These are phyloP conservation scores for Phytophthora lateralis DNA, from an alignment of 352 stramenopile species.

Conservation along the genomic window DNA sequence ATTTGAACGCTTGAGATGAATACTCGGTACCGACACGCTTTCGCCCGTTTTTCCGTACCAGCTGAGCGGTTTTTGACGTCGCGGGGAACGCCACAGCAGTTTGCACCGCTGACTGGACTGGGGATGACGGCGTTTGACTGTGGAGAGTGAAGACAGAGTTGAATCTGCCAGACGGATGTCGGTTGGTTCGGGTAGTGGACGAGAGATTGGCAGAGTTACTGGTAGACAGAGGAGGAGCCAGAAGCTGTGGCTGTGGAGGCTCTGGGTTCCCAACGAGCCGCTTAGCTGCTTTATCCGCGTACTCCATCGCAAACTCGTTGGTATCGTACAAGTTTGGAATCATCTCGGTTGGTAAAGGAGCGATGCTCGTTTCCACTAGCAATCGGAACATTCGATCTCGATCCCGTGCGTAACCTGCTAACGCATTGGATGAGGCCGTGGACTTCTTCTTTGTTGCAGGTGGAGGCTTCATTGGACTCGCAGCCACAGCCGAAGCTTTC, in stretches of 20 bases:
- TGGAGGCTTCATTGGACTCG: slow-evolving; percentile 4
- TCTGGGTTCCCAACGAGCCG: slow-evolving; percentile 15
- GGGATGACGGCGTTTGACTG: slow-evolving; percentile 3
- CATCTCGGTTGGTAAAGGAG: slow-evolving; percentile 7
- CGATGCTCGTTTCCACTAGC: slow-evolving; percentile 48
- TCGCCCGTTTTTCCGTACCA: slow-evolving; percentile 49
- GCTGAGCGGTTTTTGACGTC: slow-evolving; percentile 22
- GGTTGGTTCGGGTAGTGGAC: slow-evolving; percentile 1
- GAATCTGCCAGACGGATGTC: slow-evolving; percentile 9
- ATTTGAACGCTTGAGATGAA: slow-evolving; percentile 53
- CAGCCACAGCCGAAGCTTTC: neutral
- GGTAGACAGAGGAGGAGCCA: neutral
- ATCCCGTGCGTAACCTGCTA: slow-evolving; percentile 10
- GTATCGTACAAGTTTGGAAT: slow-evolving; percentile 28
- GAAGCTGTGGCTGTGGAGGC: slow-evolving; percentile 8
- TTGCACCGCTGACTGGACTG: slow-evolving; percentile 4
- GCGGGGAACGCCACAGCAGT: slow-evolving; percentile 7
- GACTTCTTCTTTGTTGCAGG: slow-evolving; percentile 20
- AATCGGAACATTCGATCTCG: slow-evolving; percentile 33
- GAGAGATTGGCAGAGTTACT: slow-evolving; percentile 1
- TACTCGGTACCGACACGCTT: slow-evolving; percentile 43
- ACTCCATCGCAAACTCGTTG: slow-evolving; percentile 76
- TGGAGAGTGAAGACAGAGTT: slow-evolving; percentile 10
- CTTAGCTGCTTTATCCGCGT: slow-evolving; percentile 45
- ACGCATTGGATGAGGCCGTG: neutral